These are phyloP conservation scores for Aureobasidium uvarum DNA, from an alignment of 2,329 filamentous ascomycete species.

Conservation along the genomic window DNA sequence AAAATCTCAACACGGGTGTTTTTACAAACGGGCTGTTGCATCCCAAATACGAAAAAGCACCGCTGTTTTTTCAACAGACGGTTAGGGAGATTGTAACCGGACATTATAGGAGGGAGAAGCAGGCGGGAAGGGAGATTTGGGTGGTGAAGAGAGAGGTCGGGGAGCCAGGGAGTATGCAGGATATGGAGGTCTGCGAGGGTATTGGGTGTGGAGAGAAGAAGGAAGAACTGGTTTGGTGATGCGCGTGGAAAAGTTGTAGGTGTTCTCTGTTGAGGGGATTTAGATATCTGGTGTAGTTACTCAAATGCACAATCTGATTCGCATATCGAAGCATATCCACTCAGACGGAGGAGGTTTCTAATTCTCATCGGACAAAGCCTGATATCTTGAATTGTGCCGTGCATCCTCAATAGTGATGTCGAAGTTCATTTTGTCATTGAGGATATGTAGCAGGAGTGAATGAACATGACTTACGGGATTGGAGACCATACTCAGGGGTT, in stretches of 20 bases:
- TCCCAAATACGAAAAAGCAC: conserved; percentile 55
- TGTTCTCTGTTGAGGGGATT: background rate
- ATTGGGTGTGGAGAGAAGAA: conserved; percentile 9
- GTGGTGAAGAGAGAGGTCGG: conserved; percentile 44
- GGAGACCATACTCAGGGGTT: background rate
- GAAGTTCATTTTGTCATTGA: too few relatives aligned
- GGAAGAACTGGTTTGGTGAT: background rate
- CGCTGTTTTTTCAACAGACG: conserved; percentile 52
- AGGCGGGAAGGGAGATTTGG: conserved; percentile 51
- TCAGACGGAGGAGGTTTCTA: background rate
- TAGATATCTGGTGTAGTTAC: background rate
- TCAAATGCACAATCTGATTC: background rate
- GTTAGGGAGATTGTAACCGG: conserved; percentile 50
- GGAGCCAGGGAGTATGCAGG: background rate
- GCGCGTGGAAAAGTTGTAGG: too few relatives aligned
- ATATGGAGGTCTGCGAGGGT: conserved; percentile 11
- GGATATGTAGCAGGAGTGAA: background rate
- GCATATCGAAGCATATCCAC: background rate
- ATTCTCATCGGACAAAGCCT: background rate
- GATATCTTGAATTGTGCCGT: background rate
- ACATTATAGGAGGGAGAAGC: conserved; percentile 50
- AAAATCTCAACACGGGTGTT: conserved; percentile 60
- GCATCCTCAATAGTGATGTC: too few relatives aligned
- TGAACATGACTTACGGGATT: background rate
- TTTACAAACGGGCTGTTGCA: conserved; percentile 64